Evolutionary conservation across 495 filamentous ascomycete genomes (phyloP).

Genomic region (Podospora fimiseda): DNA sequence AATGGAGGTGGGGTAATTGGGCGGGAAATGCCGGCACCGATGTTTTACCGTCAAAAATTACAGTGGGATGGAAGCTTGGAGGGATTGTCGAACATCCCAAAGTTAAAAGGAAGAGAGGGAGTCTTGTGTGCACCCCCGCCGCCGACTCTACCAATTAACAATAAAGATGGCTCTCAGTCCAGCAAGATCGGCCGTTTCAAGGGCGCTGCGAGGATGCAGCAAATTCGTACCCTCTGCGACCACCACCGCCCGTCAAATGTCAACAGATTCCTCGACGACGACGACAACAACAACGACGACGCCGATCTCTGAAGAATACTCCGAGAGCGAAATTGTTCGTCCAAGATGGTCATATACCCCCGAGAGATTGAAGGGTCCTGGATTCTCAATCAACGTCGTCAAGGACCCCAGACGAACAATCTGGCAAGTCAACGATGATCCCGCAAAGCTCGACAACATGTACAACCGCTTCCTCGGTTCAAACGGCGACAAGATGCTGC

Average conservation of each 20-base stretch:
- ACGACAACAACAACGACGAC: background rate
- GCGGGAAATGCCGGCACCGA: background rate
- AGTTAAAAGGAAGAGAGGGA: background rate
- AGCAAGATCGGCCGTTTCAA: constrained; percentile 22
- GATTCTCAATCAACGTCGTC: constrained; percentile 48
- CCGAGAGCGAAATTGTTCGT: constrained; percentile 7
- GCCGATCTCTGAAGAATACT: background rate
- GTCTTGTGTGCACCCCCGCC: too few relatives aligned
- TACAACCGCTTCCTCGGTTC: constrained; percentile 66
- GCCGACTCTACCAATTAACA: too few relatives aligned
- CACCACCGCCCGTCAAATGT: constrained; percentile 9
- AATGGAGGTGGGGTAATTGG: background rate
- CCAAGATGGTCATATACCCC: constrained; percentile 85
- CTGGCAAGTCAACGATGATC: constrained; percentile 70
- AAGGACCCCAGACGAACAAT: constrained; percentile 38
- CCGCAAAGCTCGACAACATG: constrained; percentile 61
- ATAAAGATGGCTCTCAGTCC: constrained; percentile 28
- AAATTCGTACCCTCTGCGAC: constrained; percentile 9
- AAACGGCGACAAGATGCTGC: constrained; percentile 63
- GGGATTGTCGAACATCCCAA: background rate
- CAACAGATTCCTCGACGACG: background rate
- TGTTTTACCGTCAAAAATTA: background rate
- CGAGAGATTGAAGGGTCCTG: constrained; percentile 65
- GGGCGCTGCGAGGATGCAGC: constrained; percentile 16
- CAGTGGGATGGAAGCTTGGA: too few relatives aligned